Evolutionary conservation across 352 stramenopile species (phyloP), one percentile per base, ranked within the genome.

Genomic region (Pythium apleroticum): DNA sequence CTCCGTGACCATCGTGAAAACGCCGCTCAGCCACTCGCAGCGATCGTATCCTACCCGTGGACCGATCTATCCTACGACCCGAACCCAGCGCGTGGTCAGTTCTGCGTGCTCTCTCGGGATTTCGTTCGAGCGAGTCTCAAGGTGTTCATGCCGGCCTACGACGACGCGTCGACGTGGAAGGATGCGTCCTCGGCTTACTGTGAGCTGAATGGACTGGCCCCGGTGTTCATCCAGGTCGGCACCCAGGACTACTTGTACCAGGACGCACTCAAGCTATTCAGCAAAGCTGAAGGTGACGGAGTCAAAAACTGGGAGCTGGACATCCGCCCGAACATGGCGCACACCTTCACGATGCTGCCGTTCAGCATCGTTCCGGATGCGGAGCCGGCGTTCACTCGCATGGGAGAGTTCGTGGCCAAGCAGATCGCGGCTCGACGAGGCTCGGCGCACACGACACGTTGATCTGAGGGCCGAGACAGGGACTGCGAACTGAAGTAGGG

Each of bases 191-290:
- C 52, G 2, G 30, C 20, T 2, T 20, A 84, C 68, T 83, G 75
- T 62, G 66, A 84, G 46, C 61, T 86, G 25, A 43, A 60, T 27
- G 66, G 56, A 9, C 60, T 86, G 7, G 68, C 77, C 3, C 75
- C 77, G 0, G 65, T 80, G 45, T 76, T 82, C 31, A 52, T 88
- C n/a, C 79, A 84, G 48, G 65, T 74, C 57, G 78, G 45, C 5
- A 69, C 52, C 27, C 56, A 75, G 11, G 79, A 88, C 56, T 75
- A 72, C 43, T 52, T 88, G 22, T 75, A 76, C 57, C 57, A 75
- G 39, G 64, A 85, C 31, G 60, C 75, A 7, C 30, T 77, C 7
- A 48, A 54, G n/a, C 61, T 88, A 0, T 57, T 60, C 1, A 57
- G 61, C n/a, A 86, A 83, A 48, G 71, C 71, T 28, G 27, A 72